Base-by-base conservation (phyloP, 345 rosid genomes). In the Syzygium aromaticum region DNA sequence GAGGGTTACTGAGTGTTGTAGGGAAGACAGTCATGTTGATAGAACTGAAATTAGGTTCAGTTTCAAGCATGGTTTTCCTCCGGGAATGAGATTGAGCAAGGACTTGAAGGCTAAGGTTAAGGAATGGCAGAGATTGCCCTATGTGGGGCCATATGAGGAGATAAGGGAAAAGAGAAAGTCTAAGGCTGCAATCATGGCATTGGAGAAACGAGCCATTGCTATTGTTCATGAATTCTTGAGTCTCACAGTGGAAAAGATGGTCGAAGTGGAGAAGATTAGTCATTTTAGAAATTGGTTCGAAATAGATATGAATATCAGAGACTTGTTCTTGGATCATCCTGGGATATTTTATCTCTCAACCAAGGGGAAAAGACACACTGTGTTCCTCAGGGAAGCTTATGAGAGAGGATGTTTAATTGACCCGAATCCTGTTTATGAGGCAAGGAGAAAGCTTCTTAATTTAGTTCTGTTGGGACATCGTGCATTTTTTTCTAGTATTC, bases 191-290 rank as follows among this genome's bases (percentile, higher is more conserved):
- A 83, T 83, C 64, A 90, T 87, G 92, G 90, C 86, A 85, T 40
- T 90, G 87, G 99, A 98, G 93, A 96, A 98, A 91, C 90, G 95
- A 83, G 96, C 96, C 7, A 96, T 96, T 85, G 96, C 95, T 5
- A 88, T 94, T 14, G 96, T 92, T 25, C 99, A 94, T 82, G 99
- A 98, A 90, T 95, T 98, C 88, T 89, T 94, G 82, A 95, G 94
- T 85, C 90, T 98, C 91, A 96, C 97, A 2, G 95, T 98, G 86
- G 99, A 98, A 92, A 94, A 95, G 91, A 94, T 93, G 97, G 96
- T 97, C 89, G 99, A 94, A 86, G 99, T 95, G 88, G 99, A 98
- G 87, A 95, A 96, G 93, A 95, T 96, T 27, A 98, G 99, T 87
- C 99, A 95, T 89, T 98, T 95, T 86, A 94, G 98, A 89, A 95